Evolutionary conservation across 306 rosid genomes (phyloP), one percentile per base, ranked within the genome.

Genomic region (Bauhinia variegata): DNA sequence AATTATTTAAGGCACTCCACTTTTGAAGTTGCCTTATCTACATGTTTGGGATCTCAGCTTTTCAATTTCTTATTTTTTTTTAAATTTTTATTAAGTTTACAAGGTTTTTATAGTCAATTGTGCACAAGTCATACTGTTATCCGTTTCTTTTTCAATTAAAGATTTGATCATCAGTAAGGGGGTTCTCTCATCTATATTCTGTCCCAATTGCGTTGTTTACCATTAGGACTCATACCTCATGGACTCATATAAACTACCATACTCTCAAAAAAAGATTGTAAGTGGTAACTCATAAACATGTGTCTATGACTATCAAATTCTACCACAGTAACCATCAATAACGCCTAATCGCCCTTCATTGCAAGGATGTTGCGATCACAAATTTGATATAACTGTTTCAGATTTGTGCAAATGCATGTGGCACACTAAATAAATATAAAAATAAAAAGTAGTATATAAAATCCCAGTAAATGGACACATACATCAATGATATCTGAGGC

Each of bases 401-500:
- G 2, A 23, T 23, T 23, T 48, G 53, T 48, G 17, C 3, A 14
- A 46, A 54, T 36, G 70, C 32, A 41, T 23, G 71, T 4, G 46
- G 52, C 49, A 32, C 68, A 57, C 52, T 46, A 46, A 53, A 48
- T 39, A 13, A 36, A 63, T 1, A 65, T 38, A 57, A 17, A 18
- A 8, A 47, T 63, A 56, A 34, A 18, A 83, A 56, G 42, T 46
- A 30, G 2, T 4, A 32, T 51, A 13, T 23, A 23, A 23, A 23
- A 23, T 23, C 28, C 28, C 51, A 66, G 58, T 54, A 71, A 43
- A 63, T 8, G 54, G 42, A 71, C 63, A 86, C 97, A 62, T 85
- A 95, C 99, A 63, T 86, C 95, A 75, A 95, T 86, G 66, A 87
- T 87, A 47, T 90, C 99, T 17, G 91, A 75, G 50, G 88, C 96